phyloP scores from a whole-genome alignment of 2,329 filamentous ascomycete species.

The Fusarium floridanum region DNA sequence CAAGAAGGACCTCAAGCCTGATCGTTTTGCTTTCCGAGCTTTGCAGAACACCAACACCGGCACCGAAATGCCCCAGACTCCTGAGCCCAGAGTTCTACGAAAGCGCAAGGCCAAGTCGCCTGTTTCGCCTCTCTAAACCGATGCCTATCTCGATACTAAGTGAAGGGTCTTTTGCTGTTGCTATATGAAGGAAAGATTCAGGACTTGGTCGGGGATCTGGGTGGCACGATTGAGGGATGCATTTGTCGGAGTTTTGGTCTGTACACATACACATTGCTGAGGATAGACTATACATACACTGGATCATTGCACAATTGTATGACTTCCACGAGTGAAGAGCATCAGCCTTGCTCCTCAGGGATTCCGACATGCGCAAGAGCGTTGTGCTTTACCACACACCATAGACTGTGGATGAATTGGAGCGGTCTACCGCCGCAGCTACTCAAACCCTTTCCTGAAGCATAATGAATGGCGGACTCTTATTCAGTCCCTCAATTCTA shows the following conservation, averaged over 20 bases:
- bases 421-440: not conserved
- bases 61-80: not conserved
- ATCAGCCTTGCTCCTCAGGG: not conserved
- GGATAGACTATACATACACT: not conserved
- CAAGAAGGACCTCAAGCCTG: constrained; percentile 2
- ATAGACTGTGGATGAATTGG: not conserved
- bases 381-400: not conserved
- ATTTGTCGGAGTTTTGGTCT: not conserved
- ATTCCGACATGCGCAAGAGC: not conserved
- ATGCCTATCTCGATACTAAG: not conserved
- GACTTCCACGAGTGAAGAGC: no score
- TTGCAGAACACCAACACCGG: constrained; percentile 7
- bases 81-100: not conserved
- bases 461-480: no score
- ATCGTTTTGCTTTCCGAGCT: not conserved
- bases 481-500: no score
- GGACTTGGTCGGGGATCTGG: not conserved
- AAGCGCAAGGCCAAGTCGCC: not conserved
- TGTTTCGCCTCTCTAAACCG: not conserved
- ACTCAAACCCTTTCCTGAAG: not conserved
- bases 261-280: not conserved
- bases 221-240: not conserved
- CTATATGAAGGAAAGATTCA: not conserved
- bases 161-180: no score
- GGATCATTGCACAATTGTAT: rapidly evolving